Evolutionary conservation across 768 basidiomycete genomes (phyloP).

Genomic region (Termitomyces sp.): DNA sequence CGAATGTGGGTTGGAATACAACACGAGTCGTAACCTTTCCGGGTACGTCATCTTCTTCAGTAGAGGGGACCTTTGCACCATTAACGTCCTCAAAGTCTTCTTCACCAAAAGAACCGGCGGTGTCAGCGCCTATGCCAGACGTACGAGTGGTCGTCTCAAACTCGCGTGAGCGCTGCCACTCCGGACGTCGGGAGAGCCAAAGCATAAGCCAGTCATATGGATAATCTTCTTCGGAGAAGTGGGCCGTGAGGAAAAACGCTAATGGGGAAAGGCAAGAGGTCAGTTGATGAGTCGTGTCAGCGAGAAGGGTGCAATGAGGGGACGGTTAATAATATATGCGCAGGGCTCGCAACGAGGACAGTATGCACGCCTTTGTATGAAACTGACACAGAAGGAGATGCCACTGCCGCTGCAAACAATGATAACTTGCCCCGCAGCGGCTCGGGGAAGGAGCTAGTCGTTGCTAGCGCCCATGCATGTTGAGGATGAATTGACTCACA

Average conservation of each 20-base stretch:
- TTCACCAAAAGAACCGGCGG: slow-evolving; percentile 51
- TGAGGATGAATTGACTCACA: slow-evolving; percentile 42
- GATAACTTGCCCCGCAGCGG: neutral
- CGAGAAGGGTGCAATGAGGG: slow-evolving; percentile 13
- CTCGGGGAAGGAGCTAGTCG: neutral
- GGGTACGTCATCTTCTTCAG: slow-evolving; percentile 36
- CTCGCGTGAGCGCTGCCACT: slow-evolving; percentile 87
- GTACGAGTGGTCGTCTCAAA: slow-evolving; percentile 85
- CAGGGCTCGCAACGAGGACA: neutral
- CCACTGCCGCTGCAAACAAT: neutral
- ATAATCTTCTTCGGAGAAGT: slow-evolving; percentile 87
- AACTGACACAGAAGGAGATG: neutral
- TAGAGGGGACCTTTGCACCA: slow-evolving; percentile 11
- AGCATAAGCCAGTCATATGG: slow-evolving; percentile 92
- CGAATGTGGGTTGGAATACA: slow-evolving; percentile 83
- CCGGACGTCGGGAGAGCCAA: slow-evolving; percentile 78
- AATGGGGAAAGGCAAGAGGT: slow-evolving; percentile 17
- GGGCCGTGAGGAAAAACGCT: slow-evolving; percentile 87
- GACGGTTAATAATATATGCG: slow-evolving; percentile 8
- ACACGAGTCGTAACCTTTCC: slow-evolving; percentile 75
- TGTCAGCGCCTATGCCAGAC: slow-evolving; percentile 52
- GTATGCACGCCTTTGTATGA: neutral
- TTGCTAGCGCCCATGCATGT: slow-evolving; percentile 8
- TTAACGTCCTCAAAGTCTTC: slow-evolving; percentile 43
- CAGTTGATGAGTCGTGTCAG: slow-evolving; percentile 20